These are phyloP conservation scores for Acanthamoeba sp. DNA, from an alignment of 208 protist species.

Conservation along the genomic window DNA sequence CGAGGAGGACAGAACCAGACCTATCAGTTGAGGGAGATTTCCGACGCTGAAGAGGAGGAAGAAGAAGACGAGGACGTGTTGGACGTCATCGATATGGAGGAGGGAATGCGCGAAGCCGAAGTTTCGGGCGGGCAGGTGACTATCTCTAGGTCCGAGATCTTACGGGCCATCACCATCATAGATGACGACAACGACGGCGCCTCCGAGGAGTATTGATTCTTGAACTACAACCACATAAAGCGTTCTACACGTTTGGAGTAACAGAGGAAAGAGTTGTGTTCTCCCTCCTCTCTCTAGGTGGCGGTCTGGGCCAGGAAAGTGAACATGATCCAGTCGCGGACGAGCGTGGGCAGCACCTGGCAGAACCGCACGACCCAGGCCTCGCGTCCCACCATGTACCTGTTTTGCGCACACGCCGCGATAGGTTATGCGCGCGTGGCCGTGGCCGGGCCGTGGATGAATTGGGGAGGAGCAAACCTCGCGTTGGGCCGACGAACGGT, in stretches of 20 bases:
- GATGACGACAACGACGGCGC: too few relatives aligned
- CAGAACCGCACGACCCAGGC: slow-evolving; percentile 2
- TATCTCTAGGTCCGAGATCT: too few relatives aligned
- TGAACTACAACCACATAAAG: too few relatives aligned
- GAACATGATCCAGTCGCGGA: slow-evolving; percentile 39
- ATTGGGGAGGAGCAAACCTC: not conserved
- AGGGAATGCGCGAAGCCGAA: too few relatives aligned
- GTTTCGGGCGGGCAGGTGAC: too few relatives aligned
- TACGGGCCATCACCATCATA: too few relatives aligned
- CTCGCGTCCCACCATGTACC: slow-evolving; percentile 48
- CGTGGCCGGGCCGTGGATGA: not conserved
- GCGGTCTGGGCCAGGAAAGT: not conserved
- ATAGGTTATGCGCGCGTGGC: not conserved
- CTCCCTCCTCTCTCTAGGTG: not conserved
- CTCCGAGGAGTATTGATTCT: too few relatives aligned
- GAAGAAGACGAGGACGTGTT: not conserved
- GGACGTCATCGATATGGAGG: not conserved
- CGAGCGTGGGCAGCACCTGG: not conserved
- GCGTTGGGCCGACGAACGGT: slow-evolving; percentile 33
- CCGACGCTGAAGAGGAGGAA: not conserved
- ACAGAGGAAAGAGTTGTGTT: too few relatives aligned
- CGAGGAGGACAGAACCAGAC: too few relatives aligned
- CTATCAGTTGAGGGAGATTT: too few relatives aligned
- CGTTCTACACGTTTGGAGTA: too few relatives aligned
- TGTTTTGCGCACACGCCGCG: not conserved